A percentile compares a stretch with the other conserved stretches of the same genome.
Conservation (phyloP, 352 stramenopile genomes). For the Globisporangium perplexum region DNA sequence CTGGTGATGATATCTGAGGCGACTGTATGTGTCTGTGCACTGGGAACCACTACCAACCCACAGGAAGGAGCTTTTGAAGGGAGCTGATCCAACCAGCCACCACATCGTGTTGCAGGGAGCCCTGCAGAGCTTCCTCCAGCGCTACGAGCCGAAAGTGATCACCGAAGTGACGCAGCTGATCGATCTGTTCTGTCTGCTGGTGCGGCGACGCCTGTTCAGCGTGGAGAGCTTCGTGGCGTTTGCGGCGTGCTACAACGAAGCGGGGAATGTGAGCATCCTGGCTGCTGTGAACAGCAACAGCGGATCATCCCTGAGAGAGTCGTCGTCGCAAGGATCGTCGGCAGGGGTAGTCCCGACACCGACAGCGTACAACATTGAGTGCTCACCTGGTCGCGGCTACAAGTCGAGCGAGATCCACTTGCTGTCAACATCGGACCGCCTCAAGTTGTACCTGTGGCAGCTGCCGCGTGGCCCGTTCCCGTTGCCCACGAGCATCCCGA, state of each 20-base stretch:
- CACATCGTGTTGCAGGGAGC: conserved; percentile 71
- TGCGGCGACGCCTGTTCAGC: conserved; percentile 65
- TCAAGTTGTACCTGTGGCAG: conserved; percentile 83
- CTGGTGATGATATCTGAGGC: no score
- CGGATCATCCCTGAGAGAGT: conserved; percentile 21
- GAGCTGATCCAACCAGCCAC: conserved; percentile 39
- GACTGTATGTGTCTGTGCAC: neutral
- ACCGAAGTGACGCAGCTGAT: conserved; percentile 79
- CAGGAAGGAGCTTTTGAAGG: conserved; percentile 40
- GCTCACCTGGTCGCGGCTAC: conserved; percentile 72
- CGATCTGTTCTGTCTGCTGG: conserved; percentile 75
- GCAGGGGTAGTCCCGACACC: conserved; percentile 31
- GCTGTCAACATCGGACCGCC: conserved; percentile 51
- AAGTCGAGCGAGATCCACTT: conserved; percentile 74
- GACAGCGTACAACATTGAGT: conserved; percentile 86
- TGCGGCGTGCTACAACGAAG: conserved; percentile 45
- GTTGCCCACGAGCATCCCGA: conserved; percentile 57
- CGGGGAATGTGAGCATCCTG: conserved; percentile 15
- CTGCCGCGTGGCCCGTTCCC: conserved; percentile 66
- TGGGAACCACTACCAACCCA: neutral
- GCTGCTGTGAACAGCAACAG: conserved; percentile 2
- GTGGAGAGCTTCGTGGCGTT: conserved; percentile 74
- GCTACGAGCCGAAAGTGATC: conserved; percentile 71
- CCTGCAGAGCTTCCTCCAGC: conserved; percentile 65
- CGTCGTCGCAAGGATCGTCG: conserved; percentile 9